Percentiles rank a stretch among this genome's conserved stretches.
Evolutionary conservation across 306 rosid species (phyloP).

Genomic region (Luffa acutangula): DNA sequence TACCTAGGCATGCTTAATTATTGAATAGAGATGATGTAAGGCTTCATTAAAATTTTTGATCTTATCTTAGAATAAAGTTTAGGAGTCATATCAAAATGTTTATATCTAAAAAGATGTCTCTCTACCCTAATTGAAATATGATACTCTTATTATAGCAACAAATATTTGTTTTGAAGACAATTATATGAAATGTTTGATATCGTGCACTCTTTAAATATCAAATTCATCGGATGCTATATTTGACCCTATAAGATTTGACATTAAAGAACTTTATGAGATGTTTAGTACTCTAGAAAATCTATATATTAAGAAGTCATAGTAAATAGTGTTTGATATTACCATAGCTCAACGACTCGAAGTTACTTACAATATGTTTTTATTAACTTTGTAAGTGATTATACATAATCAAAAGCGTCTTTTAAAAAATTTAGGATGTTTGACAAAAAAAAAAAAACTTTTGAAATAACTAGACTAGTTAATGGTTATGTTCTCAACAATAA

Average conservation of each 20-base stretch:
- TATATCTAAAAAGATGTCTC: background rate
- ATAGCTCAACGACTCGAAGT: background rate
- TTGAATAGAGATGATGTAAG: background rate
- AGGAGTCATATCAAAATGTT: background rate
- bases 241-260: background rate
- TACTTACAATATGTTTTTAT: no score
- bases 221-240: background rate
- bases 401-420: no score
- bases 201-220: background rate
- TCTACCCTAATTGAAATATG: background rate
- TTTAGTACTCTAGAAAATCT: no score
- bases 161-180: background rate
- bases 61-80: background rate
- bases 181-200: background rate
- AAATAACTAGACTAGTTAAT: no score
- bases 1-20: background rate
- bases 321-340: background rate
- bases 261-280: background rate
- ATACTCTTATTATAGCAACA: background rate
- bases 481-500: no score
- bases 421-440: no score
- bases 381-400: no score
- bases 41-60: background rate
- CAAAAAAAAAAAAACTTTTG: no score
- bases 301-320: background rate